Conservation (phyloP, 2,329 filamentous ascomycete genomes). For the Macrophomina pseudophaseolina region DNA sequence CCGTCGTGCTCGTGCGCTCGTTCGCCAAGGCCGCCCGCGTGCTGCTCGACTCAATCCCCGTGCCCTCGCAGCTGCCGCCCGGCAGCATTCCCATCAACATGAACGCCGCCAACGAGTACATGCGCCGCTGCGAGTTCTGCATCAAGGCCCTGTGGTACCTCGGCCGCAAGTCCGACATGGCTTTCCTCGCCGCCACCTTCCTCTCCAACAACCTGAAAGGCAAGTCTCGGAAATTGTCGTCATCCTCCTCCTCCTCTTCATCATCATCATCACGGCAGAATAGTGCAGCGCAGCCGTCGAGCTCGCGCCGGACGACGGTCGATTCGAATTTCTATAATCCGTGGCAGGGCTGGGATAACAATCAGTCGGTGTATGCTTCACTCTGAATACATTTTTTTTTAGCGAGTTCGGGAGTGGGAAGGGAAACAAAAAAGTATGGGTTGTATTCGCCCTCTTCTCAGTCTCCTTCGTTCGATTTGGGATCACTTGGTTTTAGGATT, state of each 20-base stretch:
- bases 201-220: slow-evolving; percentile 42
- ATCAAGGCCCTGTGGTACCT: slow-evolving; percentile 61
- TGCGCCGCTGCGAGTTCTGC: slow-evolving; percentile 54
- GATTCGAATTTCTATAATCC: slow-evolving; percentile 12
- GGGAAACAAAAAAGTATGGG: slow-evolving; percentile 1
- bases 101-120: slow-evolving; percentile 34
- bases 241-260: not conserved
- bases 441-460: not conserved
- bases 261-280: not conserved
- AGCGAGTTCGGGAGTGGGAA: too few species aligned
- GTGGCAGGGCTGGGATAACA: not conserved
- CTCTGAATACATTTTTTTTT: not conserved
- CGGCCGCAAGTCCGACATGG: slow-evolving; percentile 62
- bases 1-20: slow-evolving; percentile 58
- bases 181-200: slow-evolving; percentile 46
- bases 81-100: slow-evolving; percentile 9
- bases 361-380: not conserved
- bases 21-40: slow-evolving; percentile 56
- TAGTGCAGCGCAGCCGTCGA: not conserved
- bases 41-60: slow-evolving; percentile 45
- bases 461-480: not conserved
- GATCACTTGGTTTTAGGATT: not conserved
- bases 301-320: not conserved
- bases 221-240: not conserved
- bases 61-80: slow-evolving; percentile 6